Conservation (phyloP, 768 basidiomycete species). For the Psilocybe azurescens region DNA sequence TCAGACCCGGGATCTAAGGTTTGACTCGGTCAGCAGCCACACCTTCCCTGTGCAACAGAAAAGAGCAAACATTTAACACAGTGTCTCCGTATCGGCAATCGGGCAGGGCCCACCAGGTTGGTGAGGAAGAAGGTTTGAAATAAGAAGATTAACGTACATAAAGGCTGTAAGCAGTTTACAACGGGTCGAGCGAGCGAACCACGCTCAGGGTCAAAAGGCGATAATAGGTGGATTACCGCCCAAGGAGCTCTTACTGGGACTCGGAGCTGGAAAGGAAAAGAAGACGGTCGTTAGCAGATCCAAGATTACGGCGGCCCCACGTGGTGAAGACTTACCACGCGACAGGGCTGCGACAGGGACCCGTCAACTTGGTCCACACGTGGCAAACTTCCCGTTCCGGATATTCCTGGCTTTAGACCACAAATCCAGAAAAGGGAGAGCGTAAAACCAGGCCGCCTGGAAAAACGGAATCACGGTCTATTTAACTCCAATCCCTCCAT, state of each 20-base stretch:
- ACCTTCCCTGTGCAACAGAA: no score
- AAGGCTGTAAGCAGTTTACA: background rate
- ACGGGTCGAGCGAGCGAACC: background rate
- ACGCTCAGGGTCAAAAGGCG: background rate
- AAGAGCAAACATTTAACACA: background rate
- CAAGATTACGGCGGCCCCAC: slow-evolving; percentile 17
- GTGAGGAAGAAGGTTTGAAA: background rate
- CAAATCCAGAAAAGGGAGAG: slow-evolving; percentile 18
- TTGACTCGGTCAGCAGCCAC: background rate
- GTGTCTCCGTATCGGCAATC: slow-evolving; percentile 5
- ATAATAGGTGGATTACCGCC: background rate
- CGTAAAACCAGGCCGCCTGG: background rate
- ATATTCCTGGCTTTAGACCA: slow-evolving; percentile 17
- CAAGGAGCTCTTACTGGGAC: background rate
- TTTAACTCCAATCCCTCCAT: slow-evolving; percentile 19
- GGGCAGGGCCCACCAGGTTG: background rate
- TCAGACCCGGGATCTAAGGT: slow-evolving; percentile 12
- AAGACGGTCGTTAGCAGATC: background rate
- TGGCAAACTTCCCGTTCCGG: slow-evolving; percentile 22
- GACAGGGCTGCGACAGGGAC: slow-evolving; percentile 12
- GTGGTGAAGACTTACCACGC: slow-evolving; percentile 21
- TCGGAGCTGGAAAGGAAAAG: background rate
- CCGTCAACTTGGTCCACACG: slow-evolving; percentile 21
- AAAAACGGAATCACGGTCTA: slow-evolving; percentile 14
- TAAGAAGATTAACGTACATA: no score